phyloP scores from a whole-genome alignment of 1,284 basidiomycete species.

The Leucoagaricus sp. region DNA sequence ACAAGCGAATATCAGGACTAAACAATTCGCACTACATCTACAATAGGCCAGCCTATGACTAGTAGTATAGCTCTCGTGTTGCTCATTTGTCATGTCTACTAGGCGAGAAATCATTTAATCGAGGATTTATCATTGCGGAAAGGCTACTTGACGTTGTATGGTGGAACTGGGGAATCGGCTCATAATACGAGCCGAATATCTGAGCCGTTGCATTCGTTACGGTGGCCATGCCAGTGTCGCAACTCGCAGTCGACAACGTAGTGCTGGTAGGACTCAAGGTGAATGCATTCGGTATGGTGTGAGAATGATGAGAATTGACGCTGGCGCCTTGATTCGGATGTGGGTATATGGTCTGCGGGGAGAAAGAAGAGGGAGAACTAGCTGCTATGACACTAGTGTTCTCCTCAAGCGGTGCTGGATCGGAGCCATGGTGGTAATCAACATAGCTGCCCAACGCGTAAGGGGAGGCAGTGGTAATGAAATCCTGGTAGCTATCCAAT shows the following conservation, averaged over 20 bases:
- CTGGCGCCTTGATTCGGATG: not conserved
- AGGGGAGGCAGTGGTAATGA: not conserved
- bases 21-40: not conserved
- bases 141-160: constrained; percentile 8
- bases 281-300: not conserved
- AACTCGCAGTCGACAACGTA: not conserved
- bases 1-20: too few species aligned
- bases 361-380: not conserved
- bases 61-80: too few species aligned
- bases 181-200: too few species aligned
- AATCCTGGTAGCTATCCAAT: not conserved
- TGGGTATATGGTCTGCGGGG: not conserved
- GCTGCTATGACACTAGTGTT: not conserved
- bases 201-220: too few species aligned
- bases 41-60: too few species aligned
- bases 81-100: too few species aligned
- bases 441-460: not conserved
- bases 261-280: not conserved
- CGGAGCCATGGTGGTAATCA: not conserved
- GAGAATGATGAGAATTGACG: not conserved
- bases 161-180: constrained; percentile 7
- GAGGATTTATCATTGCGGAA: constrained; percentile 12
- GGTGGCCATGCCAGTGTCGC: not conserved
- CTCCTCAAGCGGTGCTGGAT: not conserved
- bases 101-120: not conserved